Evolutionary conservation across 2,329 filamentous ascomycete genomes (phyloP).

Genomic region (Penicillium thymicola): DNA sequence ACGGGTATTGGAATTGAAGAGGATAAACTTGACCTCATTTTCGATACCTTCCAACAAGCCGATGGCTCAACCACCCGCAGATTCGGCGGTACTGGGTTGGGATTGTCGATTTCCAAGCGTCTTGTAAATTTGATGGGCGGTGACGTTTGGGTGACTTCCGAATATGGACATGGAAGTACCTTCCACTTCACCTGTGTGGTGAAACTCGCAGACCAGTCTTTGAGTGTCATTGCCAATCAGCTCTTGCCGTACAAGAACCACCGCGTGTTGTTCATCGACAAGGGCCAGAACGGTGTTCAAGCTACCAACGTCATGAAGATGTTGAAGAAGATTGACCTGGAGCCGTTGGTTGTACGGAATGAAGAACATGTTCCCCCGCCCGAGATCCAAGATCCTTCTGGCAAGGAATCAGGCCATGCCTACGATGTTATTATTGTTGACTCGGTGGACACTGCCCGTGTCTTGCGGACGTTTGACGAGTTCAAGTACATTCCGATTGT

Average conservation of each 20-base stretch:
- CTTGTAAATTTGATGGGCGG: constrained; percentile 95
- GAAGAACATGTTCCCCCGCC: constrained; percentile 62
- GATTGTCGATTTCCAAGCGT: constrained; percentile 90
- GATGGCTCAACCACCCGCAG: constrained; percentile 95
- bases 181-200: constrained; percentile 97
- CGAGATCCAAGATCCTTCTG: constrained; percentile 50
- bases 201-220: constrained; percentile 74
- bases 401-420: constrained; percentile 52
- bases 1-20: constrained; percentile 95
- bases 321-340: constrained; percentile 73
- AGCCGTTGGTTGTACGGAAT: constrained; percentile 81
- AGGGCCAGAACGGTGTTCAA: constrained; percentile 66
- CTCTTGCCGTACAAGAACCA: constrained; percentile 89
- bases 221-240: constrained; percentile 69
- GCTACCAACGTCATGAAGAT: constrained; percentile 74
- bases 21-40: constrained; percentile 94
- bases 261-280: constrained; percentile 91
- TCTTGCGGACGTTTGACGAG: constrained; percentile 80
- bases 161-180: constrained; percentile 84
- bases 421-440: constrained; percentile 97
- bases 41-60: constrained; percentile 98
- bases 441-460: constrained; percentile 84
- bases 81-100: constrained; percentile 91
- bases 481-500: constrained; percentile 99
- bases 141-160: constrained; percentile 92